Evolutionary conservation across 2,329 filamentous ascomycete species (phyloP), one percentile per base, ranked within the genome.

Genomic region (Penicillium sp.): DNA sequence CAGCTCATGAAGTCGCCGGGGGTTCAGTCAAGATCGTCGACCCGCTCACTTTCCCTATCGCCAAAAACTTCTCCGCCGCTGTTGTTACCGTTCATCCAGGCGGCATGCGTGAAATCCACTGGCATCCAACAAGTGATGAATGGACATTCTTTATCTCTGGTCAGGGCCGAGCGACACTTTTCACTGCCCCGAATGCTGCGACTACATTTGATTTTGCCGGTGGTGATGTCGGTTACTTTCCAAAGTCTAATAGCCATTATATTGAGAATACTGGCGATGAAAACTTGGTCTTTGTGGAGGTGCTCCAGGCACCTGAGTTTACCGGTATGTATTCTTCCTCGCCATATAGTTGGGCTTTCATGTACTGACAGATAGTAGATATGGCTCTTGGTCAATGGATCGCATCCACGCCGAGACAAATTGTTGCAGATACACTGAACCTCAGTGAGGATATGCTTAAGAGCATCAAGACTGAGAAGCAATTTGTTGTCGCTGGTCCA

Each of bases 101-200:
- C 14, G 87, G 86, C 0, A 78, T 91, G 68, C 82, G 88, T 10
- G 88, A 91, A 75, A 90, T 92, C 80, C 89, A 92, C 76, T 92
- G 89, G 89, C 89, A 92, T 67, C 88, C 88, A 0, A 85, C 84
- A 42, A 88, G 88, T 12, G 89, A 91, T 66, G 88, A 91, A 71
- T 92, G 88, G 88, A 88, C 85, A 7, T 92, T 89, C 73, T 91
- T 92, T 77, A 83, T 92, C 69, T 75, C 76, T 26, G 89, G 89
- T 0, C 83, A 84, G 38, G 89, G 87, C 0, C 82, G 89, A 31
- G 83, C 91, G 14, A 91, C 88, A 14, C 82, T 92, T 61, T 92
- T 91, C 67, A 87, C 83, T 0, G 81, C 88, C 2, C 83, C 88
- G 62, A 84, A 85, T 28, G 84, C 78, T 22, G 88, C 88, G 0